Conservation (phyloP, 768 basidiomycete genomes). For the Xerocomellus amylosporus region DNA sequence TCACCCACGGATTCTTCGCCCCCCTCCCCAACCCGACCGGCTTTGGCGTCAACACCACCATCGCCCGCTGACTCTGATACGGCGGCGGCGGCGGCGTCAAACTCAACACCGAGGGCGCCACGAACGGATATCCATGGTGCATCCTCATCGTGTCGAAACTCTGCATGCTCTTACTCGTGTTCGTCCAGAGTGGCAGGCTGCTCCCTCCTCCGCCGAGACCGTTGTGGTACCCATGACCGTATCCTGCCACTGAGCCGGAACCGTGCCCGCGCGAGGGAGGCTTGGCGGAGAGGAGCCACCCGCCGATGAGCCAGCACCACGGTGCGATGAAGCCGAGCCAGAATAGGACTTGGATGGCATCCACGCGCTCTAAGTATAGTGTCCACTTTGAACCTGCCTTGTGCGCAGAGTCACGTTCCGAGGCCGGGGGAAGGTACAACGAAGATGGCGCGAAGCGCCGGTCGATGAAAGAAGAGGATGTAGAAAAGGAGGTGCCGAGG, state of each 20-base stretch:
- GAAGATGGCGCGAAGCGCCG: constrained; percentile 48
- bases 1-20: constrained; percentile 37
- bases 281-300: constrained; percentile 52
- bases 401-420: constrained; percentile 32
- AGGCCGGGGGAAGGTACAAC: constrained; percentile 34
- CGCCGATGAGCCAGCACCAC: constrained; percentile 73
- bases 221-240: constrained; percentile 18
- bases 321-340: constrained; percentile 74
- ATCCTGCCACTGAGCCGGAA: background rate
- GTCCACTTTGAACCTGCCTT: constrained; percentile 15
- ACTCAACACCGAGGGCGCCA: constrained; percentile 46
- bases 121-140: constrained; percentile 55
- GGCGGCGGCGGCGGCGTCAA: constrained; percentile 28
- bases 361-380: constrained; percentile 7
- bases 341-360: constrained; percentile 59
- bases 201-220: constrained; percentile 43
- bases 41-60: constrained; percentile 19
- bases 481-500: constrained; percentile 28
- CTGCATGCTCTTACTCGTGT: constrained; percentile 41
- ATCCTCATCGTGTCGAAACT: constrained; percentile 44
- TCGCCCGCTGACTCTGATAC: constrained; percentile 21
- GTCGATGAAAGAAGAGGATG: constrained; percentile 51
- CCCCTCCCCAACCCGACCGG: constrained; percentile 9
- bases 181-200: constrained; percentile 33
- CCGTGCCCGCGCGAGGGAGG: constrained; percentile 14